Base-by-base conservation (phyloP, 768 basidiomycete species). In the Tephrocybe sp. region DNA sequence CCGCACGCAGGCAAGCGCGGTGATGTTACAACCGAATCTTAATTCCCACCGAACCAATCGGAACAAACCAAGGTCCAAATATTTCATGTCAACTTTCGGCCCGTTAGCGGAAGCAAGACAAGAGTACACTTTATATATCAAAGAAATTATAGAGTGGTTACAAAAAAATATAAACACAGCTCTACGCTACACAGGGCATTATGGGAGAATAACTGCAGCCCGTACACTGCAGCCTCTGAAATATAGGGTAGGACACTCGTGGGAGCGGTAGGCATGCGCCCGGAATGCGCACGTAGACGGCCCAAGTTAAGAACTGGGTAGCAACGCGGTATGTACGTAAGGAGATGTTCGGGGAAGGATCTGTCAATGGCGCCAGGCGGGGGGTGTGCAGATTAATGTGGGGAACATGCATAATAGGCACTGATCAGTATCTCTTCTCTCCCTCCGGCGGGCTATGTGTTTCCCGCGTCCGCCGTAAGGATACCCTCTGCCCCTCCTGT, bases 1-100 rank as follows among this genome's bases (percentile, higher is more conserved):
- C 78, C 78, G 80, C 77, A 79, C 72, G 76, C 70, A 79, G 74
- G 75, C 75, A 75, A 77, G 75, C 77, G 82, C 83, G 83, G 83
- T 74, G 75, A 75, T 77, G 73, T 39, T 26, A 50, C 45, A 67
- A 71, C 74, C 75, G 73, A 36, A 76, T 67, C 69, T 63, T 67
- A 69, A 72, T 70, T 74, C 73, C 72, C 74, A 81, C 81, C 82
- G 82, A 79, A 56, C 79, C 82, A 82, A 82, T 82, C 82, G 81
- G 82, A 79, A 74, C 69, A 71, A 72, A 63, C 58, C 67, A 68
- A 69, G 67, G 69, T 68, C 56, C 68, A 64, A 60, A 61, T 58
- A 60, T 32, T 53, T 52, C 49, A 58, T 33, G 52, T 56, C 53
- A 56, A 53, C 31, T 38, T 56, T 55, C 57, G 55, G 58, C 47